Base-by-base conservation (phyloP, 1,139 yeast species). In the Candida frijolesensis region DNA sequence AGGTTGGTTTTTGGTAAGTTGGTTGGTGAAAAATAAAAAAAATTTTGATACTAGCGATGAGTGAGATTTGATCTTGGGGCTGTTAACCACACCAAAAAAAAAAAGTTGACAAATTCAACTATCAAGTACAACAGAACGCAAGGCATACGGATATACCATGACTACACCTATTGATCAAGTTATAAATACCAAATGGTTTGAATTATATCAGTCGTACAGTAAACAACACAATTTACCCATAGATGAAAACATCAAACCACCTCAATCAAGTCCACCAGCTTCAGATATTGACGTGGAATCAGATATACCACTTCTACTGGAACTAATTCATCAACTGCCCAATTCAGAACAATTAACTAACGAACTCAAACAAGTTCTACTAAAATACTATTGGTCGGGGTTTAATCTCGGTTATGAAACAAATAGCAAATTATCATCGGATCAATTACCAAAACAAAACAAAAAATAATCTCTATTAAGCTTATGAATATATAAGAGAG, bases 361-460 rank as follows among this genome's bases (percentile, higher is more conserved):
- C 11, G 73, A 68, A 49, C 41, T 71, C 11, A 68, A 66, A 49
- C 52, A 60, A 5, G 16, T 67, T 6, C 53, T 60, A 11, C 65
- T 69, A 68, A 61, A 68, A 51, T 65, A 62, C 57, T 72, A 64
- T 55, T 72, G 76, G 76, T 56, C 64, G 32, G 77, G 77, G 1
- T 71, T 59, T 51, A 64, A 67, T 51, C 55, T 57, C 42, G 70
- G 70, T 1, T 42, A 53, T 41, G 49, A 45, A 48, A 25, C 35
- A 19, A 19, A 19, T 19, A 4, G 34, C 6, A 42, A 32, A 18
- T 12, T 8, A 19, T 25, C 25, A 15, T 15, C 25, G n/a, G n/a
- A 27, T 12, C 27, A 39, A 4, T 8, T 25, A 25, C 2, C 29
- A 25, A 25, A 8, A 4, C 29, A 8, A 25, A 25, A 4, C 22